Evolutionary conservation across 768 basidiomycete genomes (phyloP), one percentile per base, ranked within the genome.

Genomic region (Panus rudis): DNA sequence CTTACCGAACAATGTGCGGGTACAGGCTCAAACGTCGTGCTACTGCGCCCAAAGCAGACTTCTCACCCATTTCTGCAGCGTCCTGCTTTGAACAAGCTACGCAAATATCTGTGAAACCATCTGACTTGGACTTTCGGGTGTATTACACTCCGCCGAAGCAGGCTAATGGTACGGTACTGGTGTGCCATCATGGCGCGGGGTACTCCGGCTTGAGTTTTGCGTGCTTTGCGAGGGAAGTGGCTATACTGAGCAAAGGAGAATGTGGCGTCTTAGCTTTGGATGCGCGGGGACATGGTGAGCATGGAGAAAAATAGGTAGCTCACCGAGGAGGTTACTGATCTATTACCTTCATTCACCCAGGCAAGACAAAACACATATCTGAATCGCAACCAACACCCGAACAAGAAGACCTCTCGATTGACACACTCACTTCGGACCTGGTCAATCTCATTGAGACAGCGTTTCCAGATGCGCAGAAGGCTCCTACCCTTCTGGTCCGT

Each of bases 181-280:
- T 97, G 4, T 93, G 89, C 64, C 92, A 96, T 55, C 94, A 99
- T 53, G 96, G 96, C 1, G 94, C 91, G 0, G 96, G 96, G 12
- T 91, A 91, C 58, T 83, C 84, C 0, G 96, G 80, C 0, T 68
- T 97, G 48, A 88, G 79, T 50, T 99, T 94, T 60, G 92, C 96
- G 2, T 83, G 80, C 54, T 72, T 96, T 45, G 91, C 93, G n/a
- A 84, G 82, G 62, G 84, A 88, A 63, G 65, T 97, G 1, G 60
- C 59, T 10, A 73, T 66, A 32, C 50, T 72, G 59, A 75, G 78
- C 32, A 70, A 69, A 22, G 83, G 81, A 4, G 85, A 86, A 51
- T 78, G 84, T 39, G 93, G 94, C 0, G 73, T 97, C 13, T 54
- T 99, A 39, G 71, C 86, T 2, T 65, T 87, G 28, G 94, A 99